Evolutionary conservation across 192 early-diverging fungal genomes (phyloP).

Genomic region (Linnemannia zychae): DNA sequence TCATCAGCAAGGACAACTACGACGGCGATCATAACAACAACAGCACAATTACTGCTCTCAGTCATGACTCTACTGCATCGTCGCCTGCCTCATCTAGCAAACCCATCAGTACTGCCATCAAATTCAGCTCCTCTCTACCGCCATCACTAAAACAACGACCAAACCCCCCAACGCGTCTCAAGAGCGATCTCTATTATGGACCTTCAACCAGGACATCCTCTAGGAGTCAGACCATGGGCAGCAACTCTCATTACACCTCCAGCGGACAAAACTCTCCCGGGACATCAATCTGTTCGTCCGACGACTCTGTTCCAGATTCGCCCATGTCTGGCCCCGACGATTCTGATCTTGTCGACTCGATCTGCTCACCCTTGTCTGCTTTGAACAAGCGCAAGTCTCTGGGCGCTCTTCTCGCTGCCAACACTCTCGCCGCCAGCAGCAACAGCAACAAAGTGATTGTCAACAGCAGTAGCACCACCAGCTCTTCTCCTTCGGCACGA

Average conservation of each 20-base stretch:
- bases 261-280: slow-evolving; percentile 52
- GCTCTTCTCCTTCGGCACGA: slow-evolving; percentile 15
- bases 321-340: slow-evolving; percentile 50
- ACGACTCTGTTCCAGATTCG: slow-evolving; percentile 41
- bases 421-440: slow-evolving; percentile 52
- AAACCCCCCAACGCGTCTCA: slow-evolving; percentile 31
- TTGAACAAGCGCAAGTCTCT: slow-evolving; percentile 53
- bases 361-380: slow-evolving; percentile 44
- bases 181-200: slow-evolving; percentile 34
- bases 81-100: neutral
- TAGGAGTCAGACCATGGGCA: neutral
- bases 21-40: neutral
- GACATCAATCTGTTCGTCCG: slow-evolving; percentile 32
- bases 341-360: slow-evolving; percentile 5
- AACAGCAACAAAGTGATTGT: slow-evolving; percentile 48
- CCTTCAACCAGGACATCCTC: neutral
- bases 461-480: slow-evolving; percentile 36
- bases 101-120: slow-evolving; percentile 12
- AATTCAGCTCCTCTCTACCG: slow-evolving; percentile 35
- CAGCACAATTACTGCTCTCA: neutral
- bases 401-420: slow-evolving; percentile 54
- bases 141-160: slow-evolving; percentile 38
- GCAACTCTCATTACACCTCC: slow-evolving; percentile 37
- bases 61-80: neutral
- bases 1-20: slow-evolving; percentile 1